Conservation (phyloP, 2,329 filamentous ascomycete genomes). For the Claviceps sp. region DNA sequence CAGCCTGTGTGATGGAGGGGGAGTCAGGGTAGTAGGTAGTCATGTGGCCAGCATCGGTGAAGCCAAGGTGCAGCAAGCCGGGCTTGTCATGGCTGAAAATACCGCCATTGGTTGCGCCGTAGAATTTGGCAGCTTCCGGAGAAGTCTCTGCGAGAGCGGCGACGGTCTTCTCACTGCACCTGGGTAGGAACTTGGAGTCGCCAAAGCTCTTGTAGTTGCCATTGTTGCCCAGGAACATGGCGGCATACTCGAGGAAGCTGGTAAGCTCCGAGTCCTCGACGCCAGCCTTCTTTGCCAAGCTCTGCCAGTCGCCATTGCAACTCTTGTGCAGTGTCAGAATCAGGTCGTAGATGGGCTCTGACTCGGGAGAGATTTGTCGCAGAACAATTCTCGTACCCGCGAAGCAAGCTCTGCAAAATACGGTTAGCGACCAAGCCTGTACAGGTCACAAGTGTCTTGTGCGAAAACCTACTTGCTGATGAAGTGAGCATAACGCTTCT, state of each 20-base stretch:
- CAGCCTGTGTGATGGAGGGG: slow-evolving; percentile 56
- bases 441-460: background rate
- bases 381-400: slow-evolving; percentile 66
- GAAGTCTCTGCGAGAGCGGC: slow-evolving; percentile 49
- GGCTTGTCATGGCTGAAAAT: slow-evolving; percentile 57
- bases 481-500: slow-evolving; percentile 86
- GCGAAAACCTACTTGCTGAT: slow-evolving; percentile 54
- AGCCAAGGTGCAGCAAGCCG: slow-evolving; percentile 62
- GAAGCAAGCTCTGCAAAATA: slow-evolving; percentile 52
- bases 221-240: slow-evolving; percentile 65
- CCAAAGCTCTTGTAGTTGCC: slow-evolving; percentile 85
- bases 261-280: slow-evolving; percentile 51
- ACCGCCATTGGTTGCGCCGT: slow-evolving; percentile 54
- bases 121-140: slow-evolving; percentile 48
- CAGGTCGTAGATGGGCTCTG: slow-evolving; percentile 68
- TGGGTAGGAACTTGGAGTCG: slow-evolving; percentile 71
- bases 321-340: slow-evolving; percentile 59
- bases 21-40: slow-evolving; percentile 75
- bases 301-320: slow-evolving; percentile 57
- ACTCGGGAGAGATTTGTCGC: slow-evolving; percentile 70
- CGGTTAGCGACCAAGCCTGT: background rate
- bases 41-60: slow-evolving; percentile 60
- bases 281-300: slow-evolving; percentile 48
- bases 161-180: slow-evolving; percentile 50
- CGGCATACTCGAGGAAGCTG: slow-evolving; percentile 63